Evolutionary conservation across 2,329 filamentous ascomycete genomes (phyloP), one percentile per base, ranked within the genome.

Genomic region (Ophiocordyceps camponoti-leonardi): DNA sequence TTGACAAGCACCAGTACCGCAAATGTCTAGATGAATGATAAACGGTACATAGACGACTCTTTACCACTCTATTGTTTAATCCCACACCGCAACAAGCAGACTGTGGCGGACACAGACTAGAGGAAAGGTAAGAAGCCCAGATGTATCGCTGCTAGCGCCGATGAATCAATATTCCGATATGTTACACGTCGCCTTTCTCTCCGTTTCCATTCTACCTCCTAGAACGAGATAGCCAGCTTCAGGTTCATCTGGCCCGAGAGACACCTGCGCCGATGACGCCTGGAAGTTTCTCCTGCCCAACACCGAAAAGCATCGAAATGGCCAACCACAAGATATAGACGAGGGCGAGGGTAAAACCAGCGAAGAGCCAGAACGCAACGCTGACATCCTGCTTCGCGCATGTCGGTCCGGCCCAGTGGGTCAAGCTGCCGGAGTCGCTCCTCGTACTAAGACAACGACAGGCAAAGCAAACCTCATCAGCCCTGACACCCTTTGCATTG

Each of bases 191-290:
- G 8, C 10, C 42, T 33, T 23, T 18, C 35, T 19, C 18, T 12
- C n/a, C 35, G 31, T 33, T 33, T 10, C 31, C 31, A 16, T 16
- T 37, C 10, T 6, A 44, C 30, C 31, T 33, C 42, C 31, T 33
- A 42, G 30, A 43, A 30, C 8, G 18, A 43, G 16, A 18, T 20
- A 37, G 39, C 8, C 43, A 20, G 13, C 7, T 18, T 41, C 40
- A 42, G 18, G 35, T 16, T 57, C 57, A 76, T 63, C 81, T 86
- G 31, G 79, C 72, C 48, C 79, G 76, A 51, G 82, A 84, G 35
- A 98, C 90, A 51, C 92, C 92, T 43, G 92, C 92, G n/a, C 87
- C 86, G 61, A 98, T 88, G 10, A 98, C 90, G 54, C 87, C 87
- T 0, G 92, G 92, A 51, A 96, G 69, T 64, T 87, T 83, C 67